Evolutionary conservation across 257 asterid species (phyloP), one percentile per base, ranked within the genome.

Genomic region (Galeopsis tetrahit): DNA sequence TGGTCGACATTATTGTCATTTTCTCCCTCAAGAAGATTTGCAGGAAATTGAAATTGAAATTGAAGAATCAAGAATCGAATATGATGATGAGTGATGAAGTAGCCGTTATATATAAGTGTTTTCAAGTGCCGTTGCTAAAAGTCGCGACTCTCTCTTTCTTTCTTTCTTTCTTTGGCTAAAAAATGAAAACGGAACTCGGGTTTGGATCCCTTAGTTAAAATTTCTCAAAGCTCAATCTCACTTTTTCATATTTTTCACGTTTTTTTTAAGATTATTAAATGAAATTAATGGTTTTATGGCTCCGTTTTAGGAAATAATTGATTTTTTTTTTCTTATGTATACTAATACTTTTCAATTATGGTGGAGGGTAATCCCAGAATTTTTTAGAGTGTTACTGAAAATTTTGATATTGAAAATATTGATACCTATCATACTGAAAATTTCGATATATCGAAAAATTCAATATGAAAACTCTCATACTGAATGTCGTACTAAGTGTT

Each of bases 81-180:
- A 32, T 51, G 3, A 60, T 70, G 15, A 61, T 44, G 64, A 17
- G 77, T 13, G 63, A 66, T 8, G 46, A 55, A 81, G 60, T 82
- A 79, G 86, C 86, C 86, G 86, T 82, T 82, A 79, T 69, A 79
- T 69, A 70, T 79, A 53, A 79, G 76, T 79, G 59, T 49, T n/a
- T n/a, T 21, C 28, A 21, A 21, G 28, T 21, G 28, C 82, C 84
- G 86, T 82, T 82, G 84, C 49, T 42, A 80, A 63, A 81, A 68
- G 76, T 76, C 74, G 78, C 79, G 58, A 1, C 78, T 68, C 46
- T 62, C 32, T 11, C 2, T 7, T 55, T 38, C 17, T 2, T 17
- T 10, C 5, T 35, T 13, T 10, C 28, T 38, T 69, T 15, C 14
- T 69, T 6, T 52, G 73, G 73, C 31, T 15, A 5, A 44, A 14